Evolutionary conservation across 805 yeast genomes (phyloP), one percentile per base, ranked within the genome.

Genomic region (Myxozyma neotropica): DNA sequence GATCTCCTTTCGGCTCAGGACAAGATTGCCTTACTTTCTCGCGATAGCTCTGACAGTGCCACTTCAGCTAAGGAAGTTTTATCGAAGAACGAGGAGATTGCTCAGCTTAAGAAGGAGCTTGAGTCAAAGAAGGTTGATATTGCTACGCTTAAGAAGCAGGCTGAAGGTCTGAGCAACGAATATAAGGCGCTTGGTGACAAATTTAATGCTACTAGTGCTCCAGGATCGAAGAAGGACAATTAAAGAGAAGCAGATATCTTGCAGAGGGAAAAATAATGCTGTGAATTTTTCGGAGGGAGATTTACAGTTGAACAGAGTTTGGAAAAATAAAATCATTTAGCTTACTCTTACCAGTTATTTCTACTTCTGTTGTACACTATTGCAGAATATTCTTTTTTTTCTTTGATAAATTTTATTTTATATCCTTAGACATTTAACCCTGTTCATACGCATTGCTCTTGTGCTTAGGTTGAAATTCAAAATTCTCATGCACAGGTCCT

Each of bases 381-480:
- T n/a, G n/a, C n/a, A n/a, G n/a, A n/a, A n/a, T n/a, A n/a, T n/a
- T n/a, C n/a, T n/a, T n/a, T n/a, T n/a, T n/a, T n/a, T n/a, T n/a
- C n/a, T n/a, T n/a, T n/a, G n/a, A n/a, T n/a, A n/a, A n/a, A n/a
- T 15, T 21, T 15, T 21, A 15, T 13, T 33, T 38, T 38, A 15
- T 19, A 15, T 15, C 21, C 13, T 13, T 15, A 38, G 7, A 38
- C 13, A 27, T 48, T 6, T 40, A 61, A n/a, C 55, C 58, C 8
- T 58, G 61, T 57, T 78, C 81, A 69, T 83, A 89, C 1, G 97
- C 80, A 68, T 88, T 94, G 75, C 96, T 89, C 80, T 94, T 94
- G 73, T 94, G 99, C 75, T 94, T 94, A 55, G 99, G 99, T 55
- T 81, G 81, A 71, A 91, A 94, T 53, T 81, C 83, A 75, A 94